These are phyloP conservation scores for Thermomucor indicae-seudaticae DNA, from an alignment of 371 early-diverging fungal species.

Conservation along the genomic window DNA sequence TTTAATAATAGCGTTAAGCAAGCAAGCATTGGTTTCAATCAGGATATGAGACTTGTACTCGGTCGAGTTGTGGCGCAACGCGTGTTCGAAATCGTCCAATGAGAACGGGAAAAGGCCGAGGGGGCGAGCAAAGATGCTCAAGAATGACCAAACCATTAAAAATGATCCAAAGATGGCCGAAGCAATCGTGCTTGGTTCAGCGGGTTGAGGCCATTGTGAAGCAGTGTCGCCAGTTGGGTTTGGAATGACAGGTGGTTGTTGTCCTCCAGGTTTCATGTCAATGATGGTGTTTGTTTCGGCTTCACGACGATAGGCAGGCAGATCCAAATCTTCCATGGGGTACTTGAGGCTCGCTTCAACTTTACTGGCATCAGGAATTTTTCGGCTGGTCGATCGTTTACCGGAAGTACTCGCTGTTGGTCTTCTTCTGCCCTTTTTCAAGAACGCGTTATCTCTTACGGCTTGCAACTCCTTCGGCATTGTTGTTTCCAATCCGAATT, in stretches of 20 bases:
- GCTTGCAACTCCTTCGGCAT: constrained; percentile 45
- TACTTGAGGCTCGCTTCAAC: constrained; percentile 44
- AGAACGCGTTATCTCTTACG: constrained; percentile 23
- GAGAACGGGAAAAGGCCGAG: constrained; percentile 34
- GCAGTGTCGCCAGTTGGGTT: constrained; percentile 36
- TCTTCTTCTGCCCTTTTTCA: constrained; percentile 5
- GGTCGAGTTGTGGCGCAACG: constrained; percentile 21
- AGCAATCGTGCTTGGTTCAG: constrained; percentile 20
- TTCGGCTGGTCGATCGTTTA: too few species aligned
- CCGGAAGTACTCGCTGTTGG: constrained; percentile 11
- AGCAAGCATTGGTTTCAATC: constrained; percentile 31
- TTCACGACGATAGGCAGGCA: constrained; percentile 33
- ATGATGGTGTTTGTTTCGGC: constrained; percentile 25
- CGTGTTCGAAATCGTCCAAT: constrained; percentile 44
- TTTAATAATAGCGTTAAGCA: constrained; percentile 39
- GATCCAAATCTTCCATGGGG: constrained; percentile 60
- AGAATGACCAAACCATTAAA: constrained; percentile 43
- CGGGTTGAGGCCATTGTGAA: constrained; percentile 19
- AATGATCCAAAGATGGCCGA: constrained; percentile 28
- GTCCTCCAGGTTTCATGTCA: constrained; percentile 30
- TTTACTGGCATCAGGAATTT: constrained; percentile 16
- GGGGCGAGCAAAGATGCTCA: constrained; percentile 36
- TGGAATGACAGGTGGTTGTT: constrained; percentile 1
- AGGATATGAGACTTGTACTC: constrained; percentile 20
- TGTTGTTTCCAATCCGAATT: constrained; percentile 45